Evolutionary conservation across 352 stramenopile species (phyloP).

Genomic region (Peronospora destructor): DNA sequence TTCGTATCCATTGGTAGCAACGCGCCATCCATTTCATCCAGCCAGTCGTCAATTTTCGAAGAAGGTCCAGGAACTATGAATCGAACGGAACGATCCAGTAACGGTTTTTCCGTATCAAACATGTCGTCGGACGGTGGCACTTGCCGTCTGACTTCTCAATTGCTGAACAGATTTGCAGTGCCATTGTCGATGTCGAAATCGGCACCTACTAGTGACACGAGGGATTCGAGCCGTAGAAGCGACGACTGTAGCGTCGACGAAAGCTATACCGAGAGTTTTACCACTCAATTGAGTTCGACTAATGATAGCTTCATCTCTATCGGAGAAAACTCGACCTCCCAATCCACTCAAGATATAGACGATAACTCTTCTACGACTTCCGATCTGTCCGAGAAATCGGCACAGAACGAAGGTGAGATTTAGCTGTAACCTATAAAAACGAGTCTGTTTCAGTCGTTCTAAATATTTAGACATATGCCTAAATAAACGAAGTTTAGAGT

Average conservation of each 20-base stretch:
- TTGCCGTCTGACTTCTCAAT: constrained; percentile 24
- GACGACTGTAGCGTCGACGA: constrained; percentile 20
- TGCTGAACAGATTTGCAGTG: constrained; percentile 19
- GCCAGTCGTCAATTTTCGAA: background rate
- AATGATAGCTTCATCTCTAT: constrained; percentile 7
- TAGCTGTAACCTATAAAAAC: constrained; percentile 19
- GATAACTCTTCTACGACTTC: constrained; percentile 3
- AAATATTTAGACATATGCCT: background rate
- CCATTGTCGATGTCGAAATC: constrained; percentile 1
- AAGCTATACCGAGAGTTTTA: constrained; percentile 22
- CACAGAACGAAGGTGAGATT: constrained; percentile 40
- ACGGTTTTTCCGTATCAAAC: constrained; percentile 39
- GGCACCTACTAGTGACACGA: constrained; percentile 2
- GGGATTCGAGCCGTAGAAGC: constrained; percentile 20
- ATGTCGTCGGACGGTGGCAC: constrained; percentile 7
- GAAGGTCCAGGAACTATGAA: constrained; percentile 24
- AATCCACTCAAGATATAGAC: constrained; percentile 19
- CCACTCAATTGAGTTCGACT: constrained; percentile 14
- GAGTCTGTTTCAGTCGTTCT: background rate
- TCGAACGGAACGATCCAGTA: constrained; percentile 26
- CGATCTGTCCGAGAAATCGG: constrained; percentile 21
- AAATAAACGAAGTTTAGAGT: background rate
- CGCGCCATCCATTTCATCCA: constrained; percentile 4
- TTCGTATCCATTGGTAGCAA: constrained; percentile 22
- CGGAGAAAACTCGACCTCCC: background rate